A percentile compares a stretch with the other conserved stretches of the same genome.
These are phyloP conservation scores for Lepidium didymum DNA, from an alignment of 345 rosid genomes.

Conservation along the genomic window DNA sequence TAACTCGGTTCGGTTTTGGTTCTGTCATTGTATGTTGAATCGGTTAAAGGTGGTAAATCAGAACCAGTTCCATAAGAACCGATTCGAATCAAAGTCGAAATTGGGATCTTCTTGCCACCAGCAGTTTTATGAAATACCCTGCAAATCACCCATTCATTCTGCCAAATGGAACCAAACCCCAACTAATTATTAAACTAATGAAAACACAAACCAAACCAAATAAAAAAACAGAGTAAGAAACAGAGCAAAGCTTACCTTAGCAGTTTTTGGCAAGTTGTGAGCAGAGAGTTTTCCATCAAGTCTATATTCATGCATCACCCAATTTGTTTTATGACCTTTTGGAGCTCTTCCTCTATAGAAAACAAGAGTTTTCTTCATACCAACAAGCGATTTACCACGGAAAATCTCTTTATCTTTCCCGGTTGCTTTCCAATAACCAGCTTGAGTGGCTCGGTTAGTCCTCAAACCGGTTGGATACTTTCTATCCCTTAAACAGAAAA, in stretches of 20 bases:
- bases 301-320: conserved; percentile 94
- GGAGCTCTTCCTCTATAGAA: conserved; percentile 94
- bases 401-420: conserved; percentile 88
- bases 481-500: conserved; percentile 82
- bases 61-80: conserved; percentile 40
- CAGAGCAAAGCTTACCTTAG: conserved; percentile 48
- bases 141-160: conserved; percentile 96
- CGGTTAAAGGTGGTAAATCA: conserved; percentile 57
- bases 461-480: conserved; percentile 87
- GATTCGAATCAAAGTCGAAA: conserved; percentile 41
- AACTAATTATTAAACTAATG: not conserved
- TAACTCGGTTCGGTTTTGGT: conserved; percentile 36
- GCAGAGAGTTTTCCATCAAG: conserved; percentile 68
- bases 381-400: conserved; percentile 64
- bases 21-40: conserved; percentile 37
- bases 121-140: conserved; percentile 73
- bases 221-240: not conserved
- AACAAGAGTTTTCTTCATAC: conserved; percentile 94
- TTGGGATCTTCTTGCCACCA: conserved; percentile 67
- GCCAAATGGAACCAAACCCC: conserved; percentile 7
- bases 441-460: conserved; percentile 83
- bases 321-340: conserved; percentile 69
- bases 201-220: not conserved
- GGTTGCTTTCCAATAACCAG: conserved; percentile 95
- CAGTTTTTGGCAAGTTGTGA: conserved; percentile 66